Base-by-base conservation (phyloP, 306 rosid genomes). In the Trifolium dubium region DNA sequence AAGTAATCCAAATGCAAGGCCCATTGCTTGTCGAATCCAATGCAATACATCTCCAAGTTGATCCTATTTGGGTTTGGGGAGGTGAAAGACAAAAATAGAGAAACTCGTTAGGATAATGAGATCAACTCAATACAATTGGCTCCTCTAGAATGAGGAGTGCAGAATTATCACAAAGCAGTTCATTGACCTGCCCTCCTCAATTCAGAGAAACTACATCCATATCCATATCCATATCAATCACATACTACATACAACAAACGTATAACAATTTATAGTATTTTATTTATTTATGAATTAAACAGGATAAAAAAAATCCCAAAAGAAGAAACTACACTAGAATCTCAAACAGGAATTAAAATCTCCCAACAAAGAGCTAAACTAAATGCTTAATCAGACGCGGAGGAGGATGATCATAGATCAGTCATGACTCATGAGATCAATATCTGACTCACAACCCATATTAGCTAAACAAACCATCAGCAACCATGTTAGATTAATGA, bases 41-140 rank as follows among this genome's bases (percentile, higher is more conserved):
- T 95, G 99, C 87, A 95, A 87, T 14, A 95, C 95, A 67, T 95
- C 99, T 61, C 99, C 98, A 80, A 95, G 71, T 86, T 95, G 98
- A 81, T 95, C 99, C 99, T 95, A 71, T 74, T 69, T 41, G 43
- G 64, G 43, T 34, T 31, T 31, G 31, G 15, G 32, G 46, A 49
- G 31, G 58, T n/a, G 17, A 68, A 37, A 68, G 5, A 49, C 46
- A 68, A 68, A 68, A 3, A 68, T 10, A 49, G 28, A 67, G 72
- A 47, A 68, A 29, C 3, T 68, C 17, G 30, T 68, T 68, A 68
- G 60, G 19, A 49, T 5, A 68, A 49, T 49, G 44, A 37, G 46
- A 68, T 49, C 61, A 68, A 49, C 5, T 15, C 44, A 68, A 50
- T 31, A 10, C 40, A 67, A 12, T 67, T 6, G 12, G 17, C 12